phyloP scores from a whole-genome alignment of 1,284 basidiomycete genomes.

The Ustilago tritici region DNA sequence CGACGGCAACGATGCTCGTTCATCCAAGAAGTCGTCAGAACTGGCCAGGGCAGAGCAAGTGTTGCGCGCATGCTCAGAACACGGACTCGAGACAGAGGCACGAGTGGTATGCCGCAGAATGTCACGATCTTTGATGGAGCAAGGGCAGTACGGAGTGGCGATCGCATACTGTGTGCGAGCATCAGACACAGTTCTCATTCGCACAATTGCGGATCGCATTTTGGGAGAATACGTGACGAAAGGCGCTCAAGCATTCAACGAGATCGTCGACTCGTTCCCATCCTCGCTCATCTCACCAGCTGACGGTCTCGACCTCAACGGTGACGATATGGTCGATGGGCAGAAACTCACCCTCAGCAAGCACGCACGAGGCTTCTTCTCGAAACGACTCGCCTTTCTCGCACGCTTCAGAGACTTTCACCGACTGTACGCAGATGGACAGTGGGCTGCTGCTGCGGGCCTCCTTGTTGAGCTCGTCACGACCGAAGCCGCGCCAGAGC shows the following conservation, averaged over 20 bases:
- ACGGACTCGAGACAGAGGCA: conserved; percentile 62
- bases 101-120: conserved; percentile 61
- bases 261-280: conserved; percentile 64
- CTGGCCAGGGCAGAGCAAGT: conserved; percentile 60
- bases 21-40: conserved; percentile 18
- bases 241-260: conserved; percentile 56
- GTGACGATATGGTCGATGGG: conserved; percentile 15
- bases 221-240: conserved; percentile 57
- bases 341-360: conserved; percentile 13
- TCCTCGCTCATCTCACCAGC: conserved; percentile 50
- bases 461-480: conserved; percentile 62
- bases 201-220: conserved; percentile 61
- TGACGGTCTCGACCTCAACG: conserved; percentile 27
- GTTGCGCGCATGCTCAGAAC: conserved; percentile 62
- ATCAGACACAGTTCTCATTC: conserved; percentile 57
- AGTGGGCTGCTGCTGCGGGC: conserved; percentile 55
- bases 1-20: conserved; percentile 72
- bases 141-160: conserved; percentile 58
- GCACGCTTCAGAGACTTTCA: conserved; percentile 67
- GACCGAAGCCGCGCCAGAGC: conserved; percentile 62
- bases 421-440: conserved; percentile 48
- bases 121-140: conserved; percentile 40
- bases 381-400: conserved; percentile 62
- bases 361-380: conserved; percentile 48
- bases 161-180: conserved; percentile 66